These are phyloP conservation scores for Scutellaria galericulata DNA, from an alignment of 257 asterid genomes.

Conservation along the genomic window DNA sequence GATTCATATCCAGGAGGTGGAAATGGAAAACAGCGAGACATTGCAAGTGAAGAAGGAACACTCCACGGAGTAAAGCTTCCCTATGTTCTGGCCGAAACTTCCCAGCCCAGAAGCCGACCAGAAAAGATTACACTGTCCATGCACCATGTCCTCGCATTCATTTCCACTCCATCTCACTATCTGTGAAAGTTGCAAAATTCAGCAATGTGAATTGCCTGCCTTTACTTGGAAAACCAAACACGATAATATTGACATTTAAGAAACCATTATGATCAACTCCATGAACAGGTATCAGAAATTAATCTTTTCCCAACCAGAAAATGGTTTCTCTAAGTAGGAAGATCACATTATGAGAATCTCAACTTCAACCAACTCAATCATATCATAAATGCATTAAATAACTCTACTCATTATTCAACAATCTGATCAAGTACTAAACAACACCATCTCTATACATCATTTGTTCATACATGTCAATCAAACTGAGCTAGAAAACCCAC, in stretches of 20 bases:
- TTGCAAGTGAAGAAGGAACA: conserved; percentile 40
- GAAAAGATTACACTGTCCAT: conserved; percentile 47
- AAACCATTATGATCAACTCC: conserved; percentile 33
- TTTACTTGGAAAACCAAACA: conserved; percentile 10
- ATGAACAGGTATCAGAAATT: conserved; percentile 7
- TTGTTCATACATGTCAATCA: conserved; percentile 20
- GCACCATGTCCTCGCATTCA: conserved; percentile 66
- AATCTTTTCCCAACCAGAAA: conserved; percentile 38
- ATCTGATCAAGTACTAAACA: conserved; percentile 42
- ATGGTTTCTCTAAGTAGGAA: conserved; percentile 29
- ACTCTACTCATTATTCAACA: conserved; percentile 16
- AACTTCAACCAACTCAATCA: conserved; percentile 45
- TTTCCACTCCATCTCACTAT: conserved; percentile 46
- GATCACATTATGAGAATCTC: conserved; percentile 37
- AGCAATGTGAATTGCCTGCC: conserved; percentile 26
- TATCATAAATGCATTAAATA: conserved; percentile 35
- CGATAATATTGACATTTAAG: conserved; percentile 29
- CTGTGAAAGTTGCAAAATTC: conserved; percentile 36
- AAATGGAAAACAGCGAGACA: conserved; percentile 65
- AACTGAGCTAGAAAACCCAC: conserved; percentile 33
- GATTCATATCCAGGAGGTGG: conserved; percentile 62
- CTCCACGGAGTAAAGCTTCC: conserved; percentile 44
- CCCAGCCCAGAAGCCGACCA: conserved; percentile 59
- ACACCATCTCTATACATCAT: neutral
- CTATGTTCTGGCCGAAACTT: conserved; percentile 48